Evolutionary conservation across 768 basidiomycete species (phyloP).

Genomic region (Thelephora ganbajun): DNA sequence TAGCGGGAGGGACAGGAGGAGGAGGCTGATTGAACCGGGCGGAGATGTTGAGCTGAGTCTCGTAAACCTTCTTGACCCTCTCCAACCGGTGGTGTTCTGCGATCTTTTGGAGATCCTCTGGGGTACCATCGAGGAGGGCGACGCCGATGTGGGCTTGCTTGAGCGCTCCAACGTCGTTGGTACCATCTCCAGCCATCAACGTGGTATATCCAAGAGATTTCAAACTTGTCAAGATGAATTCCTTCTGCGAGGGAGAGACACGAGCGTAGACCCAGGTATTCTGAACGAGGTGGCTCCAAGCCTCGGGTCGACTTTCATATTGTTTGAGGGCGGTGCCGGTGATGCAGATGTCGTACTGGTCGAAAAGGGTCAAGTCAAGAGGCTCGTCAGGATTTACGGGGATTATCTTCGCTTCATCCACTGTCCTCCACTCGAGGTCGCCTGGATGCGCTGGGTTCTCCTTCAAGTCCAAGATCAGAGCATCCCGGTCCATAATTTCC

Average conservation of each 20-base stretch:
- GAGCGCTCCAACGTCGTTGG: conserved; percentile 95
- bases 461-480: conserved; percentile 79
- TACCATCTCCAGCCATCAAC: conserved; percentile 97
- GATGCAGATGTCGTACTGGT: conserved; percentile 89
- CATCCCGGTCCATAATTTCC: conserved; percentile 93
- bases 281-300: conserved; percentile 77
- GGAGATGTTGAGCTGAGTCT: conserved; percentile 86
- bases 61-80: conserved; percentile 92
- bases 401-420: conserved; percentile 86
- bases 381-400: conserved; percentile 71
- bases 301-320: conserved; percentile 43
- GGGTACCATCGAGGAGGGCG: conserved; percentile 80
- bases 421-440: conserved; percentile 83
- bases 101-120: conserved; percentile 85
- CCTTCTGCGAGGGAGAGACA: conserved; percentile 92
- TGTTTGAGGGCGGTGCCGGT: conserved; percentile 91
- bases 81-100: conserved; percentile 85
- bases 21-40: conserved; percentile 86
- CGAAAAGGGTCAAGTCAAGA: conserved; percentile 63
- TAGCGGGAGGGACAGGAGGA: conserved; percentile 80
- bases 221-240: conserved; percentile 83
- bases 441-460: conserved; percentile 62
- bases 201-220: conserved; percentile 85
- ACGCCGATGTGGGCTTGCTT: conserved; percentile 98
- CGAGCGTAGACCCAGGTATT: conserved; percentile 98